A percentile compares a stretch with the other conserved stretches of the same genome.
Evolutionary conservation across 257 asterid species (phyloP).

Genomic region (Coffea canephora): DNA sequence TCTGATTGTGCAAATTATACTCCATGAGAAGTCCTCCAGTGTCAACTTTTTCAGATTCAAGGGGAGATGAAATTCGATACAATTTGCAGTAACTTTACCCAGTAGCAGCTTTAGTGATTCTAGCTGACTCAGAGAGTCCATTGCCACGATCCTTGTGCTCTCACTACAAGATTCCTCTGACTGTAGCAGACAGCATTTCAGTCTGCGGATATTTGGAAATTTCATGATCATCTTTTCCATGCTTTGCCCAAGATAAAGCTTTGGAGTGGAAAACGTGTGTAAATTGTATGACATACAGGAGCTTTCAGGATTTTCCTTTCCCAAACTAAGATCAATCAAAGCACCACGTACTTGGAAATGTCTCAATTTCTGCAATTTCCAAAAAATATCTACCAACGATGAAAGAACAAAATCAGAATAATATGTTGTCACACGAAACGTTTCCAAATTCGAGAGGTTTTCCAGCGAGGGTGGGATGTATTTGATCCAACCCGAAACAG

Average conservation of each 20-base stretch:
- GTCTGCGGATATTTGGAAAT: neutral
- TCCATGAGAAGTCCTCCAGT: no score
- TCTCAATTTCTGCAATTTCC: neutral
- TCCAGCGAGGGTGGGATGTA: neutral
- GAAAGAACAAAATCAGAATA: no score
- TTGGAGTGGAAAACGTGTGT: neutral
- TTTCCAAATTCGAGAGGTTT: conserved; percentile 4
- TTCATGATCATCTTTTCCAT: neutral
- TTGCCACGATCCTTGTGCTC: neutral
- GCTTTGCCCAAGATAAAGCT: neutral
- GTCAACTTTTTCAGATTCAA: no score
- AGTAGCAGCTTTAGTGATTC: neutral
- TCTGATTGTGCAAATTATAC: no score
- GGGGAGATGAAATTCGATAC: no score
- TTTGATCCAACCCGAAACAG: neutral
- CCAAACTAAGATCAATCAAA: neutral
- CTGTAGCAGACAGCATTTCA: neutral
- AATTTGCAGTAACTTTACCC: no score
- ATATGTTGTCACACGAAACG: neutral
- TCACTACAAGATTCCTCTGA: neutral
- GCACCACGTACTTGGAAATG: neutral
- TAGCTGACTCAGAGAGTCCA: neutral
- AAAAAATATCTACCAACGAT: neutral
- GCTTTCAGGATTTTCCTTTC: neutral
- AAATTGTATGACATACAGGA: neutral